phyloP scores from a whole-genome alignment of 768 basidiomycete genomes.

The Hemileccinum impolitum region DNA sequence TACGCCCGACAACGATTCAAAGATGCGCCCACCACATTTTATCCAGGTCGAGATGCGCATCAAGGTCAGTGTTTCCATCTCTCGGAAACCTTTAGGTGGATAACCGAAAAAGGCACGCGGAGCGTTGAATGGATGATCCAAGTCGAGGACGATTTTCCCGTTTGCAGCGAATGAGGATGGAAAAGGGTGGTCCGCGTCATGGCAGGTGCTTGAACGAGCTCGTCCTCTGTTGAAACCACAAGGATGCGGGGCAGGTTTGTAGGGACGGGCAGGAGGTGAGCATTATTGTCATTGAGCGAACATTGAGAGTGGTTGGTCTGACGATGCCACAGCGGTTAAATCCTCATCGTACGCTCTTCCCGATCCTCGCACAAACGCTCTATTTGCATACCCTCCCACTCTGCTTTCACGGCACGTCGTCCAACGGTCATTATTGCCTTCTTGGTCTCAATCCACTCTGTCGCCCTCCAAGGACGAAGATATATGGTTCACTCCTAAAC shows the following conservation, averaged over 20 bases:
- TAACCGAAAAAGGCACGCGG: constrained; percentile 12
- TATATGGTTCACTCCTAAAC: constrained; percentile 9
- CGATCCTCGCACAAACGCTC: constrained; percentile 32
- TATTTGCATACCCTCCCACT: constrained; percentile 32
- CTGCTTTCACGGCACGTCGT: constrained; percentile 24
- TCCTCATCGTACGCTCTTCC: constrained; percentile 37
- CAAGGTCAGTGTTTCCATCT: constrained; percentile 39
- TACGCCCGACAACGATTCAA: constrained; percentile 24
- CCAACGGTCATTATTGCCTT: constrained; percentile 41
- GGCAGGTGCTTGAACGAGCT: constrained; percentile 26
- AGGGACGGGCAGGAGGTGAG: constrained; percentile 41
- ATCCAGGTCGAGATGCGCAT: constrained; percentile 30
- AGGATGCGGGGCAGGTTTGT: constrained; percentile 37
- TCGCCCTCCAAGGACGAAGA: constrained; percentile 3
- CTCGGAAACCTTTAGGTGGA: constrained; percentile 41
- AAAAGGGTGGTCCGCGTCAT: constrained; percentile 32
- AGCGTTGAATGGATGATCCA: constrained; percentile 42
- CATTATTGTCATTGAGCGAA: neutral
- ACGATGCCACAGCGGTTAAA: constrained; percentile 33
- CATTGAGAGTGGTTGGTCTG: neutral
- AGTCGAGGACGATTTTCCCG: constrained; percentile 43
- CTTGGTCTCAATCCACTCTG: constrained; percentile 37
- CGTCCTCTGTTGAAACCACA: constrained; percentile 15
- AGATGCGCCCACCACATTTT: constrained; percentile 22
- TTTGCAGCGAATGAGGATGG: constrained; percentile 38